Base-by-base conservation (phyloP, 805 yeast species). In the Myxozyma lipomycoides region DNA sequence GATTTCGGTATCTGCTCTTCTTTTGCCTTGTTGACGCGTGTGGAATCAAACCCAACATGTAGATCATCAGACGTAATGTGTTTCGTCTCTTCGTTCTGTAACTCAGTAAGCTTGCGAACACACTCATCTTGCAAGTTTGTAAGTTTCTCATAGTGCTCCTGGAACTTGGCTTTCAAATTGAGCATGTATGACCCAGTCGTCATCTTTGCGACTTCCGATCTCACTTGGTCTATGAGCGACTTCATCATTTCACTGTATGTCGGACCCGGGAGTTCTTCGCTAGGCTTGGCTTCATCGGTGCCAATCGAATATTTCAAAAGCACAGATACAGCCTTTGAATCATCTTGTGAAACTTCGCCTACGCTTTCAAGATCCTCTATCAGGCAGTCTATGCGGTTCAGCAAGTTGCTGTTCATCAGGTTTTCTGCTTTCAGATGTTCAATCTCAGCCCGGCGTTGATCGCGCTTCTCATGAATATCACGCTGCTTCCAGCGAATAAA, bases 401-500 rank as follows among this genome's bases (percentile, higher is more conserved):
- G 82, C 59, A 91, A 73, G 56, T 82, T 82, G 18, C 73, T 73
- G 65, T 91, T 91, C 89, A 90, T 89, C 48, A 83, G 83, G 58
- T 78, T 73, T 66, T 90, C 95, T 21, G 86, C 77, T 56, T 83
- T 81, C 43, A 90, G 74, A 28, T 85, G 81, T 55, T 78, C 79
- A 64, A 89, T 85, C 61, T 91, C 90, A 40, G 79, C 77, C 62
- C 84, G 84, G 64, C 95, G 73, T 65, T 86, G 86, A 37, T 75
- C 78, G 56, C 99, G 81, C 69, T 89, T 84, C 65, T 91, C 96
- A 66, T 93, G 98, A 58, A 93, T 93, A 61, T 90, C 96, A 63
- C 95, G 84, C 70, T 93, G 99, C 66, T 88, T 91, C 98, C 98
- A 91, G 52, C 82, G 79, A 62, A 93, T 87, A 60, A 93, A 91